Conservation (phyloP, 2,329 filamentous ascomycete species). For the Fusarium tjaetaba region DNA sequence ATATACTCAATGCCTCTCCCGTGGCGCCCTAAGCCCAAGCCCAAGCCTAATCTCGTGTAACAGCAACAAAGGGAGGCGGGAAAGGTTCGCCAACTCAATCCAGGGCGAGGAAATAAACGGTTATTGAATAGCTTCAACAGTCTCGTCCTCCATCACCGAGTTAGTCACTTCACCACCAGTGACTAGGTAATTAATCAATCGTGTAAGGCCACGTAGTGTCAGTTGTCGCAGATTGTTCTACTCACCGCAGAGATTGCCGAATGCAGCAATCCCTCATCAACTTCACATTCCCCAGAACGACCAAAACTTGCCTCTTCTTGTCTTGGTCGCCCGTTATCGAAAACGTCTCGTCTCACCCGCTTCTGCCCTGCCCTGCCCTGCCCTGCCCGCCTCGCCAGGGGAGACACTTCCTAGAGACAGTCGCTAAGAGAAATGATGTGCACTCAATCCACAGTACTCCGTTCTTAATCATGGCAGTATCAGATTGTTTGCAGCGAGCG, state of each 20-base stretch:
- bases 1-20: conserved; percentile 18
- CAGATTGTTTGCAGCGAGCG: conserved; percentile 12
- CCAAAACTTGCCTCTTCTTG: neutral
- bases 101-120: neutral
- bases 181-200: neutral
- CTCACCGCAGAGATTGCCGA: conserved; percentile 17
- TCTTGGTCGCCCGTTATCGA: conserved; percentile 21
- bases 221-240: conserved; percentile 25
- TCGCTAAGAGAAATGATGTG: conserved; percentile 31
- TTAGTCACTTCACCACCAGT: neutral
- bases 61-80: conserved; percentile 8
- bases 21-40: neutral
- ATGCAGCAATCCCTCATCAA: conserved; percentile 12
- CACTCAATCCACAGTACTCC: neutral
- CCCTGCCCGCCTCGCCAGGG: conserved; percentile 6
- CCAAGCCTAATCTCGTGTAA: conserved; percentile 9
- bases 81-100: neutral
- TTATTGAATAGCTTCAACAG: neutral
- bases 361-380: neutral
- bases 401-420: conserved; percentile 21
- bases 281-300: neutral
- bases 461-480: neutral
- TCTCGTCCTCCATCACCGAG: too few species aligned
- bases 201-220: conserved; percentile 12
- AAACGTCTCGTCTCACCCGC: conserved; percentile 32